phyloP scores from a whole-genome alignment of 768 basidiomycete species.

The Tephrocybe sp. region DNA sequence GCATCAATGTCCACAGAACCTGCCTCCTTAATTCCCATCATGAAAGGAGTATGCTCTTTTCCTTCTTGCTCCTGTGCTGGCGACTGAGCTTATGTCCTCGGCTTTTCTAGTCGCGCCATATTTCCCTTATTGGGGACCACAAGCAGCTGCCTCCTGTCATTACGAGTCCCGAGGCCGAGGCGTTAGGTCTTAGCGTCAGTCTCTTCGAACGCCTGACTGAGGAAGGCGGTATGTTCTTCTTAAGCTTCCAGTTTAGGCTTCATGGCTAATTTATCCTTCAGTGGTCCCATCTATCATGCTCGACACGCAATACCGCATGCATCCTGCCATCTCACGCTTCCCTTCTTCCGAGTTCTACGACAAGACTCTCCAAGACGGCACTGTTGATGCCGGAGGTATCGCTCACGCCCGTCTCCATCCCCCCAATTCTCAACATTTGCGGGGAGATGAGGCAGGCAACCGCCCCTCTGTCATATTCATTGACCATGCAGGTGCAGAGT shows the following conservation, averaged over 20 bases:
- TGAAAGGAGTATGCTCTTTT: constrained; percentile 77
- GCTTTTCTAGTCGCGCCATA: constrained; percentile 62
- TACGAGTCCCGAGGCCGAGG: constrained; percentile 68
- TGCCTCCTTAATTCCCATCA: constrained; percentile 84
- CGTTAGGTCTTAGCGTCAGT: constrained; percentile 72
- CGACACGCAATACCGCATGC: constrained; percentile 96
- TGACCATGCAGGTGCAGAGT: constrained; percentile 74
- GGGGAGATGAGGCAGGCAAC: constrained; percentile 33
- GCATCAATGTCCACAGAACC: constrained; percentile 97
- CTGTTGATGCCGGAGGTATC: constrained; percentile 51
- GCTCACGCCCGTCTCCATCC: constrained; percentile 53
- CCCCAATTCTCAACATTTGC: constrained; percentile 56
- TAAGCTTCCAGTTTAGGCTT: not conserved
- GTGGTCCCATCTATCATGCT: constrained; percentile 90
- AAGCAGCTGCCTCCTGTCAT: constrained; percentile 93
- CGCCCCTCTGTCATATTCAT: constrained; percentile 74
- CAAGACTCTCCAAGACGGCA: constrained; percentile 68
- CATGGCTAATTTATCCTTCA: constrained; percentile 22
- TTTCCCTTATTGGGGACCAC: constrained; percentile 94
- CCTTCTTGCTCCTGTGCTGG: constrained; percentile 4
- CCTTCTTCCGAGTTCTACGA: constrained; percentile 85
- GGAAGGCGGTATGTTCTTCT: constrained; percentile 61
- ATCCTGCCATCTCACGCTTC: constrained; percentile 85
- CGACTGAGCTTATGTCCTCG: constrained; percentile 3
- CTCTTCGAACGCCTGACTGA: constrained; percentile 89